Base-by-base conservation (phyloP, 2,329 filamentous ascomycete genomes). In the Cercospora nicotianae region DNA sequence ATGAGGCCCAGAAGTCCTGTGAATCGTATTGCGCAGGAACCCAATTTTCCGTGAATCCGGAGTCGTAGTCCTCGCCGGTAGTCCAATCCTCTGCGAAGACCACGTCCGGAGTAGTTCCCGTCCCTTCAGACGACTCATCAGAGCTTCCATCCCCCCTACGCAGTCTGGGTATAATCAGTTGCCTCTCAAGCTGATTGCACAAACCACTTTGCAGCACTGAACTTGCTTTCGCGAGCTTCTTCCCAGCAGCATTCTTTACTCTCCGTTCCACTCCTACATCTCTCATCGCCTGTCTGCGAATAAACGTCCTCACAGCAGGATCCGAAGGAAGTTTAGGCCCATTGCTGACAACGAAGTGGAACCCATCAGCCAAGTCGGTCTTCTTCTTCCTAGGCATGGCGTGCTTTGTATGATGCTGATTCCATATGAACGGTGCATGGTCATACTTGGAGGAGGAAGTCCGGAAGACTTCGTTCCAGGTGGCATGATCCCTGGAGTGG, bases 221-320 rank as follows among this genome's bases (percentile, higher is more conserved):
- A 36, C 5, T 2, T 5, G 4, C 16, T 12, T 13, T 30, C 16
- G 16, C 53, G 2, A 16, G 13, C 26, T 58, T 72, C 65, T 71
- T 74, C 36, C 77, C 67, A 4, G 33, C 1, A 16, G 33, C 1
- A 16, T 62, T 62, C 3, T 16, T 2, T 3, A 18, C 39, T 7
- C 36, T 63, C 13, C 65, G 28, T 23, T 76, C 77, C 30, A 77
- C 71, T 28, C 74, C 78, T 4, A 77, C 76, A 65, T 79, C 79
- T 64, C 75, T 78, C 79, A 80, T 81, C 12, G 79, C 79, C 68
- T 80, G 79, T 68, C 78, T 79, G 5, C 79, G 74, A 30, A 81
- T 80, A 23, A 78, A 64, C 6, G 68, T 73, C n/a, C 75, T 66
- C 1, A 72, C 63, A 2, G 69, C 66, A 3, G 70, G 68, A 60